Evolutionary conservation across 2,329 filamentous ascomycete species (phyloP), one percentile per base, ranked within the genome.

Genomic region (Coniochaeta prunicola): DNA sequence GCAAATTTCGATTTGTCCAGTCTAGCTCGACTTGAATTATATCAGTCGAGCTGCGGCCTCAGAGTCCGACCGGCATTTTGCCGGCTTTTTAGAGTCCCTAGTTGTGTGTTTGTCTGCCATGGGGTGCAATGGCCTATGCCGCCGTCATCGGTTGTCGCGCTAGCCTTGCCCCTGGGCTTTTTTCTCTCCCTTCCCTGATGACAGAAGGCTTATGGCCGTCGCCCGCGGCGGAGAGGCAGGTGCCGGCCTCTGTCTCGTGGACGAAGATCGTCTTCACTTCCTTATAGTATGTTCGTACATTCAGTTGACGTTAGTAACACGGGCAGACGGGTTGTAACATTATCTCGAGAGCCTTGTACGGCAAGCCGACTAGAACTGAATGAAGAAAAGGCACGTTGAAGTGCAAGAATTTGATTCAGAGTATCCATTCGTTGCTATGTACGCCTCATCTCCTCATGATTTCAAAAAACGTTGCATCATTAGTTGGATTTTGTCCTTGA

Each of bases 21-120:
- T 30, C 36, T 56, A 56, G 54, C 54, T 56, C 54, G 54, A 56
- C 54, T 33, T 56, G 54, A 56, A 56, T 56, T 9, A 6, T 33
- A 56, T 30, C 36, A 33, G 54, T 56, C 54, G 54, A 56, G 54
- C 54, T 56, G 36, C 54, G 54, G 54, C 54, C 54, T 56, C 36
- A 56, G 54, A 56, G 54, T 28, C 54, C 54, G 54, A 56, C 54
- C 54, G 54, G 54, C 54, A 26, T 56, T 21, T n/a, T 42, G 54
- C 54, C 54, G 54, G 54, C 54, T 56, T 56, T 55, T 28, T 17
- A 34, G 34, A 50, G 45, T 50, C 13, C 45, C 21, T 30, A 2
- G 45, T 21, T 50, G 12, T n/a, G 45, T 50, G 45, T 30, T 21
- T 24, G 45, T 50, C 19, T 45, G 40, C 24, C 40, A 45, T 26